Base-by-base conservation (phyloP, 768 basidiomycete genomes). In the Goffeauzyma gilvescens region DNA sequence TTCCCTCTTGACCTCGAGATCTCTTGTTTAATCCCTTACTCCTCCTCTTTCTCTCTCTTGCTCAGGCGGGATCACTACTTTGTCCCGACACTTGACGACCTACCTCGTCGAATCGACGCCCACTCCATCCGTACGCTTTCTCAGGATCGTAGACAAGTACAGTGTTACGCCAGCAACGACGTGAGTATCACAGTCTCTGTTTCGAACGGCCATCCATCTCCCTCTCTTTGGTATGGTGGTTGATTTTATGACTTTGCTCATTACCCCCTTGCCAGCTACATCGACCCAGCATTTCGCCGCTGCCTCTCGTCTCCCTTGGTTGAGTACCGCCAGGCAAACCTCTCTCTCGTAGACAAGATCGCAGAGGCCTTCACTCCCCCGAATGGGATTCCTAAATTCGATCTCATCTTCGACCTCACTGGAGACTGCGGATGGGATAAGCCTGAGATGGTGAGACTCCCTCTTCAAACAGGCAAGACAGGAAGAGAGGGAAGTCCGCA, bases 271-370 rank as follows among this genome's bases (percentile, higher is more conserved):
- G 15, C 24, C 6, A 36, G 8, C 33, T 60, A 62, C 44, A 41
- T 59, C 20, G 60, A 59, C 39, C 44, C 47, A 27, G 49, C 48
- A 2, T 62, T 62, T 44, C 38, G 44, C 5, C 38, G 45, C 3
- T 49, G 55, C 17, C 50, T 62, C 4, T 36, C 41, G 6, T 15
- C n/a, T 10, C 25, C 38, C 5, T 18, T 33, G 5, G 22, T 62
- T 8, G 60, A 59, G 32, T 62, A 62, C 46, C 51, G 50, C 31
- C 60, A 62, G 41, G 32, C 53, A 40, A 62, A 62, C 33, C 41
- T 62, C 15, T 36, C 44, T 3, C 48, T 52, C 32, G 25, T 26
- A 6, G 33, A 38, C 14, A 45, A 47, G 27, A 50, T 59, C 34
- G 31, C 28, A 9, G 55, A 55, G 34, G 38, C 55, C 5, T 58